Evolutionary conservation across 495 filamentous ascomycete species (phyloP).

Genomic region (Hypoxylon cercidicola): DNA sequence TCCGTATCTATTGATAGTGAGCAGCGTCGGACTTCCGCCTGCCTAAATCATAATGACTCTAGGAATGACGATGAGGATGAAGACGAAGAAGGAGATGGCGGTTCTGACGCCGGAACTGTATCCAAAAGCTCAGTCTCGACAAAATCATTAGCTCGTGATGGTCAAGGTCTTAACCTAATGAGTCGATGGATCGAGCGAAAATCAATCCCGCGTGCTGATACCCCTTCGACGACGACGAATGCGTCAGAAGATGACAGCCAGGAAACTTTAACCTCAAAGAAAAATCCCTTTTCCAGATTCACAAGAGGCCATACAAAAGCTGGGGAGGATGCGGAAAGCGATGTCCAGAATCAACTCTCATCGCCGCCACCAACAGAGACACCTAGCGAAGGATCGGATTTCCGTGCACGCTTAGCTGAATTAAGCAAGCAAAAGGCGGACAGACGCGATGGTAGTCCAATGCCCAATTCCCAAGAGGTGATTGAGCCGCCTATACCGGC

Average conservation of each 20-base stretch:
- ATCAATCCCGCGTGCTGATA: slow-evolving; percentile 36
- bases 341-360: neutral
- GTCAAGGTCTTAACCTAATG: slow-evolving; percentile 42
- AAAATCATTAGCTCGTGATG: slow-evolving; percentile 32
- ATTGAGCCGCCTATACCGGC: slow-evolving; percentile 48
- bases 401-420: slow-evolving; percentile 38
- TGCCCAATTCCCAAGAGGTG: slow-evolving; percentile 5
- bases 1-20: slow-evolving; percentile 38
- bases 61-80: slow-evolving; percentile 43
- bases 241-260: slow-evolving; percentile 7
- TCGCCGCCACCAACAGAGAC: slow-evolving; percentile 17
- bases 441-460: slow-evolving; percentile 2
- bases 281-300: slow-evolving; percentile 22
- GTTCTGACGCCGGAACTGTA: neutral
- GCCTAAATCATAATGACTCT: slow-evolving; percentile 20
- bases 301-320: slow-evolving; percentile 20
- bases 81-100: slow-evolving; percentile 19
- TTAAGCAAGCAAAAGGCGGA: slow-evolving; percentile 18
- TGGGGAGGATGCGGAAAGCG: slow-evolving; percentile 5
- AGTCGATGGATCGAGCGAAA: slow-evolving; percentile 50
- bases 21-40: slow-evolving; percentile 15
- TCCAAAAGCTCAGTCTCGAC: slow-evolving; percentile 24
- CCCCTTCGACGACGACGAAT: slow-evolving; percentile 8
- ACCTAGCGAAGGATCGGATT: slow-evolving; percentile 23
- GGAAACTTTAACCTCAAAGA: slow-evolving; percentile 11